Conservation (phyloP, 108 stramenopile species). For the Nannochloropsis salina region DNA sequence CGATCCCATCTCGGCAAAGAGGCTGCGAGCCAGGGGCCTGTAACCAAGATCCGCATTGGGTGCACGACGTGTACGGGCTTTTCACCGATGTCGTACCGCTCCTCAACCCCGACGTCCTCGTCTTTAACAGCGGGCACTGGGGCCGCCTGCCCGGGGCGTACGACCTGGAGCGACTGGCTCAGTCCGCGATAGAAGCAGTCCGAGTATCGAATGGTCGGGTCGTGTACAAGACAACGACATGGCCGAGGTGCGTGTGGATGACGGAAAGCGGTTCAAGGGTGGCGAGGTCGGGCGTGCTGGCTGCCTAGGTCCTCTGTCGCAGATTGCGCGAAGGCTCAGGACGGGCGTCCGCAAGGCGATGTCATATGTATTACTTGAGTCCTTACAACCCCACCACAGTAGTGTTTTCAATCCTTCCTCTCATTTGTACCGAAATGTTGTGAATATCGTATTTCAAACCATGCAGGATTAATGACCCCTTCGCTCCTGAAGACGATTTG, state of each 20-base stretch:
- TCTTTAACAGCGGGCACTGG: constrained; percentile 5
- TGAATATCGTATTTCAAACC: neutral
- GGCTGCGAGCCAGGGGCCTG: neutral
- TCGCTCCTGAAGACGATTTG: neutral
- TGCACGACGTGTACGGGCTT: neutral
- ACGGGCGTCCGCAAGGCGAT: no score
- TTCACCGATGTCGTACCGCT: neutral
- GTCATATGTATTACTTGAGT: no score
- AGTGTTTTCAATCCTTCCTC: neutral
- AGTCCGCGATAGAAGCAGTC: neutral
- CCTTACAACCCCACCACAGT: no score
- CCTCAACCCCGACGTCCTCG: neutral
- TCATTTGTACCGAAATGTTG: neutral
- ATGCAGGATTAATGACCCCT: neutral
- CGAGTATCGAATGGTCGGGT: neutral
- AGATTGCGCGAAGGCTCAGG: no score
- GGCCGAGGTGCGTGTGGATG: neutral
- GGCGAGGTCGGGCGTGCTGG: no score
- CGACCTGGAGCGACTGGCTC: neutral
- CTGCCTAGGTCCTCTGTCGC: no score
- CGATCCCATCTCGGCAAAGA: neutral
- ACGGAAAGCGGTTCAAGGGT: no score
- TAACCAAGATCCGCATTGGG: neutral
- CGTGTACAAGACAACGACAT: neutral
- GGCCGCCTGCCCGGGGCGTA: neutral